These are phyloP conservation scores for Ricinus communis DNA, from an alignment of 345 rosid genomes.

Conservation along the genomic window DNA sequence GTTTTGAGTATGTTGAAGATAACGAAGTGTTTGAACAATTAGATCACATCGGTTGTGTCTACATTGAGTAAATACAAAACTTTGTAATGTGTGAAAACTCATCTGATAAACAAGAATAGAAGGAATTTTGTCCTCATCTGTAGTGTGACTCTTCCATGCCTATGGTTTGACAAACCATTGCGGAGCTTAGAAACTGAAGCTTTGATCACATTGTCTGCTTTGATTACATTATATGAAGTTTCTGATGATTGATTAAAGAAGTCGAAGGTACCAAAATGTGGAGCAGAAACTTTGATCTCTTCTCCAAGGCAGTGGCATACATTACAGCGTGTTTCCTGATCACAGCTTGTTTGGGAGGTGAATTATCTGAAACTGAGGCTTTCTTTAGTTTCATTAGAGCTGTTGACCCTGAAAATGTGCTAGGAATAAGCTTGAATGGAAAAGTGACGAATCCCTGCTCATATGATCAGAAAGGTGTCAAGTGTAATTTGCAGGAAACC, in stretches of 20 bases:
- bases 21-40: neutral
- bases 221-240: neutral
- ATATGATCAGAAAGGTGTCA: conserved; percentile 24
- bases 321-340: conserved; percentile 20
- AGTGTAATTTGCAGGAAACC: conserved; percentile 27
- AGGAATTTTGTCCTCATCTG: neutral
- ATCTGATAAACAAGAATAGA: conserved; percentile 15
- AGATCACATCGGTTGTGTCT: neutral
- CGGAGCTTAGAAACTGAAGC: neutral
- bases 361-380: conserved; percentile 31
- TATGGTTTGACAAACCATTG: neutral
- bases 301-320: conserved; percentile 11
- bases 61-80: conserved; percentile 3
- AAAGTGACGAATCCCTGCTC: conserved; percentile 27
- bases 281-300: conserved; percentile 6
- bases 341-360: conserved; percentile 24
- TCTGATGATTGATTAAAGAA: conserved; percentile 12
- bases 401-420: conserved; percentile 37
- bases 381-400: conserved; percentile 35
- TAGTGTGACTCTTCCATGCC: neutral
- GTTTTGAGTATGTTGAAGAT: neutral
- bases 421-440: conserved; percentile 16
- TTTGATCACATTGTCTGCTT: no score
- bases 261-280: conserved; percentile 21
- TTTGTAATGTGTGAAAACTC: conserved; percentile 36